These are phyloP conservation scores for Wickerhamomyces canadensis DNA, from an alignment of 805 yeast genomes.

Conservation along the genomic window DNA sequence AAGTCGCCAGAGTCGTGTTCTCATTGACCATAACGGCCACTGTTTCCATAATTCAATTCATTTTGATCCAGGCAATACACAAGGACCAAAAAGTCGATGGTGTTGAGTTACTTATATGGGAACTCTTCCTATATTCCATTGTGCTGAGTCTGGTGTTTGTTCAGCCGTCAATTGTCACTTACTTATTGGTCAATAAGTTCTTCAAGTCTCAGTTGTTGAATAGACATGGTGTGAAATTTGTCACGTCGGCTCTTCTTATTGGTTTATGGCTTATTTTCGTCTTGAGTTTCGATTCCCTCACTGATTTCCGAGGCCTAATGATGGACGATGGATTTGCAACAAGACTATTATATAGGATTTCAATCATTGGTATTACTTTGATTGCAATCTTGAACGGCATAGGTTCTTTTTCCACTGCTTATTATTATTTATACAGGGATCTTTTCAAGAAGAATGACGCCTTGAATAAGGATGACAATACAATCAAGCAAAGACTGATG, in stretches of 20 bases:
- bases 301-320: conserved; percentile 14
- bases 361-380: conserved; percentile 23
- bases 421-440: conserved; percentile 17
- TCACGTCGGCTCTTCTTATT: conserved; percentile 2
- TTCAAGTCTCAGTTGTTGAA: conserved; percentile 9
- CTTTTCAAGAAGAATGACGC: conserved; percentile 1
- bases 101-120: background rate
- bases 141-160: conserved; percentile 12
- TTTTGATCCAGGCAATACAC: background rate
- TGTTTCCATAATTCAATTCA: background rate
- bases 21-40: background rate
- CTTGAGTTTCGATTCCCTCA: conserved; percentile 14
- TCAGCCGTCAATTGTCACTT: conserved; percentile 16
- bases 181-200: conserved; percentile 17
- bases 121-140: background rate
- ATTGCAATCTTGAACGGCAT: conserved; percentile 23
- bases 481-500: conserved; percentile 5
- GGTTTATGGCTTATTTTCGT: conserved; percentile 17
- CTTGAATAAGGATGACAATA: conserved; percentile 1
- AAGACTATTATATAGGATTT: conserved; percentile 14
- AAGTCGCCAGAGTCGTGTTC: background rate
- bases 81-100: background rate
- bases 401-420: conserved; percentile 24
- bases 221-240: conserved; percentile 6
- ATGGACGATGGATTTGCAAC: conserved; percentile 9